Evolutionary conservation across 495 filamentous ascomycete species (phyloP), one percentile per base, ranked within the genome.

Genomic region (Lasiosphaeria miniovina): DNA sequence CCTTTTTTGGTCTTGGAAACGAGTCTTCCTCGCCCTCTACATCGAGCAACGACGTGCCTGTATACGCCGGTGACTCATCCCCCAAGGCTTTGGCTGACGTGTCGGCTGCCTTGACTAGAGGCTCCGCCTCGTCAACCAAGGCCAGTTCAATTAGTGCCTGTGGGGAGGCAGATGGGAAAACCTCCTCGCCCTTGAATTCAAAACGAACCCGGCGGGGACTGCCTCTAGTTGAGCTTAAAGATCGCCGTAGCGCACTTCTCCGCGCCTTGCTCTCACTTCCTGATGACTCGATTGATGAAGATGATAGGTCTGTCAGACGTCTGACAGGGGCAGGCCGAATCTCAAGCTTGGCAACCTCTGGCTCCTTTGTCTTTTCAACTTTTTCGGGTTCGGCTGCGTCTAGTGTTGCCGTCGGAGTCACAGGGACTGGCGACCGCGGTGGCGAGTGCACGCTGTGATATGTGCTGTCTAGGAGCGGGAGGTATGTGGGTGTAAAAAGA

Each of bases 401-500:
- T 52, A 63, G 60, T 36, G 63, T 52, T 43, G 60, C 48, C 48
- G 55, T 41, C 36, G 59, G 59, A 61, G 38, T 54, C 52, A 51
- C 24, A 48, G 65, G 69, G 40, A 55, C 52, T 34, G 64, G 61
- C 17, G 62, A 61, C 54, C 56, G 54, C 14, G 66, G 65, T 5
- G 71, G 62, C 45, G 70, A 67, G 51, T 62, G 61, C 33, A 43
- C 61, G 49, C 49, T 58, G 56, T 72, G 75, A 46, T 74, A 67
- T 17, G 33, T 57, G 54, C 73, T 72, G 59, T 83, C 82, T 43
- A 86, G 80, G 43, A 86, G 71, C 50, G 83, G 82, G 38, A 87
- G 75, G 63, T 82, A 86, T 54, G 69, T 77, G 24, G 84, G 84
- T 12, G 82, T 86, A 65, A 86, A 86, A 17, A 86, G 61, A 40